Evolutionary conservation across 2,329 filamentous ascomycete genomes (phyloP).

Genomic region (Thermochaetoides dissita): DNA sequence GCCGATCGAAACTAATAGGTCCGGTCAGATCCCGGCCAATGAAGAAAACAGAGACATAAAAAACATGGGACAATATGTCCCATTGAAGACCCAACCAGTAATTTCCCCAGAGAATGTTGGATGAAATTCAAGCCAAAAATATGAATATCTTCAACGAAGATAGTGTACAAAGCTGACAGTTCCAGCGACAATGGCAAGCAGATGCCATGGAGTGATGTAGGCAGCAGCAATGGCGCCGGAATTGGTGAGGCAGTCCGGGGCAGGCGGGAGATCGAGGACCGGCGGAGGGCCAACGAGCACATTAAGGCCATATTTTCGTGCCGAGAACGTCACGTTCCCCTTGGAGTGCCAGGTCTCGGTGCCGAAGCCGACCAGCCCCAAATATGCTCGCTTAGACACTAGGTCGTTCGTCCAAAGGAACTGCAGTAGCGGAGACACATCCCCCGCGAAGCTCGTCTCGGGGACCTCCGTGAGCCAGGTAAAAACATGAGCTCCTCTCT

Average conservation of each 20-base stretch:
- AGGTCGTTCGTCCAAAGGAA: conserved; percentile 19
- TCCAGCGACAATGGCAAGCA: too few relatives aligned
- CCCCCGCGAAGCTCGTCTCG: conserved; percentile 17
- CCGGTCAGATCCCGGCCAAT: too few relatives aligned
- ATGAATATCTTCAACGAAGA: too few relatives aligned
- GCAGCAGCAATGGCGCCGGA: too few relatives aligned
- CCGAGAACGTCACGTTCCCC: conserved; percentile 20
- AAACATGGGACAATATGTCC: too few relatives aligned
- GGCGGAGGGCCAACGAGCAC: conserved; percentile 13
- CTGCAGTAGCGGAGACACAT: conserved; percentile 20
- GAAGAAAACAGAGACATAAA: too few relatives aligned
- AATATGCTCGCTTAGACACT: conserved; percentile 15
- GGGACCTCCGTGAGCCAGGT: conserved; percentile 18
- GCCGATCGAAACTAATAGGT: too few relatives aligned
- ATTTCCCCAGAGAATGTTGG: too few relatives aligned
- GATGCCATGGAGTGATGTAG: too few relatives aligned
- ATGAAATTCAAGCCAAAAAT: too few relatives aligned
- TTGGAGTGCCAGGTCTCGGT: conserved; percentile 19
- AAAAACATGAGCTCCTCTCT: conserved; percentile 19
- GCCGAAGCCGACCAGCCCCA: conserved; percentile 21
- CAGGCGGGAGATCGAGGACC: conserved; percentile 2
- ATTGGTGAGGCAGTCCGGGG: conserved; percentile 2
- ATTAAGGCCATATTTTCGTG: conserved; percentile 15
- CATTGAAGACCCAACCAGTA: too few relatives aligned
- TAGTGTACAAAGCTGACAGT: too few relatives aligned